These are phyloP conservation scores for Buxus sempervirens DNA, from an alignment of 164 flowering plant genomes.

Conservation along the genomic window DNA sequence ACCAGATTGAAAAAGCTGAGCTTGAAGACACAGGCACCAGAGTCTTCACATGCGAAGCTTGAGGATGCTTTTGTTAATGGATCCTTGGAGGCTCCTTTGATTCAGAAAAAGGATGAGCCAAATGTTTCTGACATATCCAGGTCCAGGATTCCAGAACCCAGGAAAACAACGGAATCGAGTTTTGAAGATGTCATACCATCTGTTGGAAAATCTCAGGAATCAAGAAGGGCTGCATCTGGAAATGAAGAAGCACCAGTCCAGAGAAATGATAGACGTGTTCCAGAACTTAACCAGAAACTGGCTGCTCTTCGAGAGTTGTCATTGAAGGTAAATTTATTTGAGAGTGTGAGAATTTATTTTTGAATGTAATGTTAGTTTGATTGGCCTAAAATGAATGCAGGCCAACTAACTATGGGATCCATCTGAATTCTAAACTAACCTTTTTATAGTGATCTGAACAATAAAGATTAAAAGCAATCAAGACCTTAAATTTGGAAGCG, in stretches of 20 bases:
- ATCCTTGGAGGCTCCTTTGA: conserved; percentile 1
- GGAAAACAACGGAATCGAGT: conserved; percentile 5
- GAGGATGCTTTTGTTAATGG: conserved; percentile 4
- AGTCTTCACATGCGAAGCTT: conserved; percentile 8
- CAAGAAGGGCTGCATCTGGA: conserved; percentile 12
- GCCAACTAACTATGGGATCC: background rate
- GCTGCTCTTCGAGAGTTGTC: conserved; percentile 22
- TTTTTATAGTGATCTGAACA: background rate
- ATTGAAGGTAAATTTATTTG: conserved; percentile 28
- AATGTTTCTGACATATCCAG: conserved; percentile 5
- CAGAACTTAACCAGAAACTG: conserved; percentile 21
- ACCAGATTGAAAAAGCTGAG: conserved; percentile 26
- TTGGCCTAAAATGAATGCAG: background rate
- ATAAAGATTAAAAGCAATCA: too few relatives aligned
- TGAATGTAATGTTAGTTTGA: background rate
- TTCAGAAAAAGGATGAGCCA: conserved; percentile 6
- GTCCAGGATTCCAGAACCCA: conserved; percentile 4
- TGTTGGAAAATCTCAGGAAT: conserved; percentile 4
- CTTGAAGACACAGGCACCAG: conserved; percentile 20
- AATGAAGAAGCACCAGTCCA: conserved; percentile 17
- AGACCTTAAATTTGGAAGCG: too few relatives aligned
- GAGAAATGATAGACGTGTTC: conserved; percentile 15
- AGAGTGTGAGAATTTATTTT: background rate
- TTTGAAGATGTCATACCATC: conserved; percentile 2
- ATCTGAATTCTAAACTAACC: background rate